A percentile compares a stretch with the other conserved stretches of the same genome.
These are phyloP conservation scores for Eucalyptus polybractea DNA, from an alignment of 345 rosid species.

Conservation along the genomic window DNA sequence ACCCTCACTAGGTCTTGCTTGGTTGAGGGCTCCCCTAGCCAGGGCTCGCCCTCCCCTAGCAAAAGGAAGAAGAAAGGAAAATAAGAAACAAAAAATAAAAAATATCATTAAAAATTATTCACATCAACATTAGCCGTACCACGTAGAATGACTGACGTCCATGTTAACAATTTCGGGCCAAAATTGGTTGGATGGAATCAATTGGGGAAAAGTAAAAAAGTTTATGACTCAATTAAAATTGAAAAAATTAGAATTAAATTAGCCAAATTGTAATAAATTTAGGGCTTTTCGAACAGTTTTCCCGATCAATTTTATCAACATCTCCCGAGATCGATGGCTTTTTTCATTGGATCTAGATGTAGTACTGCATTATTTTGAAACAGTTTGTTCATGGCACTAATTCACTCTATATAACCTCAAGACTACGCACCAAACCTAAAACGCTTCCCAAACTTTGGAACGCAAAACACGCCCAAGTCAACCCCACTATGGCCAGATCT, in stretches of 20 bases:
- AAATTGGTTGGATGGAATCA: fast-evolving
- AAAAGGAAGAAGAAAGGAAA: background rate
- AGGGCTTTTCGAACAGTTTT: fast-evolving
- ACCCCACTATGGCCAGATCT: background rate
- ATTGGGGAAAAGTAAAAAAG: fast-evolving
- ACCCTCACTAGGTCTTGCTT: fast-evolving
- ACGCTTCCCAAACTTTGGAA: background rate
- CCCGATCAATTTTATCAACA: background rate
- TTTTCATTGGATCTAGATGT: background rate
- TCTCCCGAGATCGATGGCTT: background rate
- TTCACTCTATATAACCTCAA: background rate
- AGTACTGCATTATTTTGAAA: background rate
- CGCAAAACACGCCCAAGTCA: background rate
- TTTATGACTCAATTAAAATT: too few relatives aligned
- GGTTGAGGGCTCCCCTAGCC: background rate
- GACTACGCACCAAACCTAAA: background rate
- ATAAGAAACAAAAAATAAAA: too few relatives aligned
- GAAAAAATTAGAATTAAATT: too few relatives aligned
- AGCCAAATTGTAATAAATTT: too few relatives aligned
- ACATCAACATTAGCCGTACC: fast-evolving
- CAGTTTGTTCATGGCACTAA: background rate
- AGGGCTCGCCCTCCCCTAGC: background rate
- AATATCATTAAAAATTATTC: too few relatives aligned
- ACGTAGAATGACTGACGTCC: fast-evolving
- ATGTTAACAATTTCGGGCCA: fast-evolving